These are phyloP conservation scores for Marasmius oreades DNA, from an alignment of 1,284 basidiomycete species.

Conservation along the genomic window DNA sequence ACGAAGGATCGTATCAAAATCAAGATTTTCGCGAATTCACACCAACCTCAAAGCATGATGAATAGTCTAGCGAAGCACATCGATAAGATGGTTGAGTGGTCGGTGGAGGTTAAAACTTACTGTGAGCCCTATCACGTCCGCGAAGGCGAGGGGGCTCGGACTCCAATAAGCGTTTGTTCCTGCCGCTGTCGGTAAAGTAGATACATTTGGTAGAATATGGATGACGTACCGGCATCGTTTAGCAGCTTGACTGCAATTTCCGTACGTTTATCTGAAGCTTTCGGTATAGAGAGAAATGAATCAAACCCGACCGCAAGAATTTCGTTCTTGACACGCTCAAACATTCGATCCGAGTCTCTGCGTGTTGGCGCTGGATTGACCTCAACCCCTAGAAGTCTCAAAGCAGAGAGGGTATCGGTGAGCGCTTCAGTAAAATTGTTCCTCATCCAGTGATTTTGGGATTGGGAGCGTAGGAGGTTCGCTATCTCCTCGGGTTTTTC, in stretches of 20 bases:
- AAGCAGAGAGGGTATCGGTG: constrained; percentile 53
- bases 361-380: constrained; percentile 49
- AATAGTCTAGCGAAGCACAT: constrained; percentile 45
- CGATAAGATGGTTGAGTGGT: too few species aligned
- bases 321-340: constrained; percentile 66
- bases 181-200: constrained; percentile 21
- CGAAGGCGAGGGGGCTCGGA: constrained; percentile 47
- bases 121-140: constrained; percentile 62
- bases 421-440: constrained; percentile 55
- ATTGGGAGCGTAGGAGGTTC: constrained; percentile 53
- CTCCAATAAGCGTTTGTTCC: constrained; percentile 70
- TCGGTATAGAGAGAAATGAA: constrained; percentile 58
- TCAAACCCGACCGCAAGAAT: constrained; percentile 66
- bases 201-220: background rate
- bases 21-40: background rate
- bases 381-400: constrained; percentile 59
- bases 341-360: constrained; percentile 55
- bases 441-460: constrained; percentile 58
- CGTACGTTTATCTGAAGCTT: constrained; percentile 50
- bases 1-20: background rate
- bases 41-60: constrained; percentile 57
- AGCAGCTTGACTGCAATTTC: constrained; percentile 62
- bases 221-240: constrained; percentile 56
- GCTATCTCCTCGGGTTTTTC: constrained; percentile 51
- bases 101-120: constrained; percentile 34